These are phyloP conservation scores for Austropuccinia psidii DNA, from an alignment of 1,284 basidiomycete genomes.

Conservation along the genomic window DNA sequence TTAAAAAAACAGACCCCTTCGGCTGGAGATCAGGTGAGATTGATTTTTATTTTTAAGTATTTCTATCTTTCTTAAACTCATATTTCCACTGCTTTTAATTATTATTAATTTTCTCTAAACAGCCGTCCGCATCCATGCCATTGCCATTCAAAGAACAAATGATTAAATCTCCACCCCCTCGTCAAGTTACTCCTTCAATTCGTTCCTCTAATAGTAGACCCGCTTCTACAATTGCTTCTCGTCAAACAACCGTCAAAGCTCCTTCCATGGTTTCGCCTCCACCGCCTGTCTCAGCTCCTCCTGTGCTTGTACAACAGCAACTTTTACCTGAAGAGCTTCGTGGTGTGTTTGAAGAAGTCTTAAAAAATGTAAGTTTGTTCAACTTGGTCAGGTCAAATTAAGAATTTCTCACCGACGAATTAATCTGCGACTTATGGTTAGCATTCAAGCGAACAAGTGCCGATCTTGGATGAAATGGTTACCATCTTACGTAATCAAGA, in stretches of 20 bases:
- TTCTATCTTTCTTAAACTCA: background rate
- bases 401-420: background rate
- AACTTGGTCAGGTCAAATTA: background rate
- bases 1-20: conserved; percentile 35
- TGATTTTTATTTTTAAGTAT: background rate
- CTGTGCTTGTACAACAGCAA: too few relatives aligned
- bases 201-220: background rate
- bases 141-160: conserved; percentile 28
- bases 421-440: background rate
- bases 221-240: background rate
- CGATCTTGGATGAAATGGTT: conserved; percentile 30
- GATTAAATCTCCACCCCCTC: background rate
- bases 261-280: background rate
- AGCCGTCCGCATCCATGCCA: background rate
- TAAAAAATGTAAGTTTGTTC: conserved; percentile 18
- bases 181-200: conserved; percentile 14
- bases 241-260: background rate
- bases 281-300: background rate
- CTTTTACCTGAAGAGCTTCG: conserved; percentile 22
- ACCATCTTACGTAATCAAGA: conserved; percentile 35
- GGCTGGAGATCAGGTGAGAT: conserved; percentile 6
- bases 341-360: conserved; percentile 19
- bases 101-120: background rate
- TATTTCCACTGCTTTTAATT: background rate
- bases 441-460: conserved; percentile 32